These are phyloP conservation scores for Centrapalus pauciflorus DNA, from an alignment of 129 eudicot genomes.

Conservation along the genomic window DNA sequence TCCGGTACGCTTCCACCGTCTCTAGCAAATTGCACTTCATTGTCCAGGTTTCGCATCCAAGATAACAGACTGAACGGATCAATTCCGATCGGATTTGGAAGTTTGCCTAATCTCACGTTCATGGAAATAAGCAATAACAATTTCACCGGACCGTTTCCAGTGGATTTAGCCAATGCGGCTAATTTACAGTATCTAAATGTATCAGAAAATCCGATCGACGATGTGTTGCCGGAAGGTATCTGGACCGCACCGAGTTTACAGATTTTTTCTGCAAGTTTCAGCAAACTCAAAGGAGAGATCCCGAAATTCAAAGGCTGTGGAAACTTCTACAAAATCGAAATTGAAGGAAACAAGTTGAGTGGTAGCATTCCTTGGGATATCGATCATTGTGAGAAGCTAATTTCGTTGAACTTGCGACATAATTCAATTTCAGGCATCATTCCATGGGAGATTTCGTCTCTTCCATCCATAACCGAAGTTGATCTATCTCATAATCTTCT, in stretches of 20 bases:
- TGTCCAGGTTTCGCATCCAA: constrained; percentile 62
- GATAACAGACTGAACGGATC: constrained; percentile 66
- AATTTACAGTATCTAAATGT: constrained; percentile 51
- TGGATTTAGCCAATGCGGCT: constrained; percentile 59
- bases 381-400: constrained; percentile 75
- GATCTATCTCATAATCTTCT: constrained; percentile 70
- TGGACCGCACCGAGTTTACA: constrained; percentile 82
- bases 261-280: constrained; percentile 50
- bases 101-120: constrained; percentile 48
- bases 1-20: constrained; percentile 58
- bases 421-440: constrained; percentile 76
- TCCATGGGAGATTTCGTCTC: constrained; percentile 86
- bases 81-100: constrained; percentile 76
- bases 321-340: constrained; percentile 67
- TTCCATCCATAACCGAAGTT: constrained; percentile 76
- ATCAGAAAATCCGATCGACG: constrained; percentile 49
- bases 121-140: constrained; percentile 67
- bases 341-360: constrained; percentile 71
- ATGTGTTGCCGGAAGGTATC: constrained; percentile 54
- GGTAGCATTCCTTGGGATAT: constrained; percentile 89
- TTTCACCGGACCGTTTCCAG: constrained; percentile 66
- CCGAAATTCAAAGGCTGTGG: constrained; percentile 70
- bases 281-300: constrained; percentile 49
- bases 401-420: constrained; percentile 42
- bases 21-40: constrained; percentile 59